Evolutionary conservation across 108 stramenopile genomes (phyloP).

Genomic region (Pseudonitzschia multistriata): DNA sequence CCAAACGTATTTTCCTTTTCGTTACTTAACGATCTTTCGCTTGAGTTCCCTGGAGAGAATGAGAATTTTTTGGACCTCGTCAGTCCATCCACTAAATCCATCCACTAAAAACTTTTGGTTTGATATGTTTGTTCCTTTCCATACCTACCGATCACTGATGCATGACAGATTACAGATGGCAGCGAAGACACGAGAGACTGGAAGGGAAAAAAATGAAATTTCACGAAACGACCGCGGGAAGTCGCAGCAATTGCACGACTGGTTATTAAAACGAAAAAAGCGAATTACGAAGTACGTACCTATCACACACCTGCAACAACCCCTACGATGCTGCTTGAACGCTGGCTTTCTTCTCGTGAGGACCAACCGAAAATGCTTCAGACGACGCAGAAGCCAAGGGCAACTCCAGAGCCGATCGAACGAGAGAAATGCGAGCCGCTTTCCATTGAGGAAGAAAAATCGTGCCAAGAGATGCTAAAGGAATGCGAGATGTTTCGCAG

Average conservation of each 20-base stretch:
- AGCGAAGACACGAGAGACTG: not conserved
- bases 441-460: conserved; percentile 20
- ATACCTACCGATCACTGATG: not conserved
- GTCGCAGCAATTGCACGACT: not conserved
- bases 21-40: too few relatives aligned
- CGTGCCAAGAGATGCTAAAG: conserved; percentile 31
- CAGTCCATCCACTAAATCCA: too few relatives aligned
- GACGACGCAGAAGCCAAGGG: not conserved
- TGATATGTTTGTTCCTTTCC: not conserved
- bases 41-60: too few relatives aligned
- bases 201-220: not conserved
- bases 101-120: too few relatives aligned
- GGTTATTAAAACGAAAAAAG: not conserved
- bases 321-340: not conserved
- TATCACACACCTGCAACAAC: too few relatives aligned
- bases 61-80: too few relatives aligned
- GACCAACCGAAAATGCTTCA: not conserved
- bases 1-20: too few relatives aligned
- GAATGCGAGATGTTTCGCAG: conserved; percentile 51
- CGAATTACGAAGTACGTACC: not conserved
- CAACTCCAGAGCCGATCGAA: not conserved
- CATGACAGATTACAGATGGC: not conserved
- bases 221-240: not conserved
- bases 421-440: not conserved
- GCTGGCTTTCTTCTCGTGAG: not conserved